Base-by-base conservation (phyloP, 768 basidiomycete species). In the Lentinula sp. region DNA sequence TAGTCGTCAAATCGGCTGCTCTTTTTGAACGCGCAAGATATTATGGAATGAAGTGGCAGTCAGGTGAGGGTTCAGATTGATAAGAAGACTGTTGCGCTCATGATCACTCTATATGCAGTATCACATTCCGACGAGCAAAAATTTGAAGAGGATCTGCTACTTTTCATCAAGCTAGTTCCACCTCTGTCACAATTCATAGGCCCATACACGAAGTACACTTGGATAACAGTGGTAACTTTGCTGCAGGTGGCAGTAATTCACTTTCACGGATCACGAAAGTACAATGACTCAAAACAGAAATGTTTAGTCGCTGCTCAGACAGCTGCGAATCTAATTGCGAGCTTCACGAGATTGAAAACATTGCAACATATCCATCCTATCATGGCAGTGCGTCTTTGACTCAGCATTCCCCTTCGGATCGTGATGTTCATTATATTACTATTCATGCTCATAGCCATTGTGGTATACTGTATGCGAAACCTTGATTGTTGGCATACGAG, bases 11-110 rank as follows among this genome's bases (percentile, higher is more conserved):
- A 34, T 45, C 53, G 10, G 55, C 55, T 42, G 37, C 55, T 9
- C 40, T 56, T 16, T 71, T 76, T 7, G 64, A 70, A 34, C 65
- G 73, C 48, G 72, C 68, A 1, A 62, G 59, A 3, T 60, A 64
- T 32, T 46, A 71, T 1, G 65, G 66, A 1, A 59, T 63, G 1
- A 64, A 65, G 15, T 70, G 63, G 15, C 43, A 51, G 13, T 59
- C 61, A 13, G 67, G 70, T 70, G 56, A n/a, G 34, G 28, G 28
- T 39, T 16, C 23, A 18, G 11, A 3, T 10, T n/a, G 28, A 28
- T 11, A n/a, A 32, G 21, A n/a, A 50, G 21, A 31, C 39, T 18
- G 6, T 54, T 35, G 42, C 1, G 15, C 31, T 32, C 16, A 43
- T 28, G 34, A 13, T 35, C 49, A 5, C 37, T 39, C 0, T 1